Base-by-base conservation (phyloP, 2,329 filamentous ascomycete species). In the Phoma herbarum region DNA sequence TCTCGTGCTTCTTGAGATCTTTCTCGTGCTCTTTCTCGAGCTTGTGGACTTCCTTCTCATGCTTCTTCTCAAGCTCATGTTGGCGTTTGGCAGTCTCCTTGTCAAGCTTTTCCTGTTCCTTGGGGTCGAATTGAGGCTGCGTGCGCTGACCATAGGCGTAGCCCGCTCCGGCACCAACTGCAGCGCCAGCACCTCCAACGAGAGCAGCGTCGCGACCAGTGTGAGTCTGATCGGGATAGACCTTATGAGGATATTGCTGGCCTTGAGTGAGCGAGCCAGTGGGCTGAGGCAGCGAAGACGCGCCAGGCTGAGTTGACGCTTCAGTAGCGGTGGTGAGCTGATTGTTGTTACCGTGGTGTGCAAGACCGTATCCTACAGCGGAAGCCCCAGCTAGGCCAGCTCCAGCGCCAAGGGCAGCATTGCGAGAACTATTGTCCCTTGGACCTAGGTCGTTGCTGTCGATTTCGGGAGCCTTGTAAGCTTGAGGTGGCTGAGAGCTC, bases 121-220 rank as follows among this genome's bases (percentile, higher is more conserved):
- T 60, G 20, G 57, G 47, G 16, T 60, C 57, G 9, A 56, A 56
- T 11, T 56, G 52, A 22, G 52, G 48, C 47, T 60, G 57, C 2
- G 62, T 48, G 16, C 73, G 66, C 44, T 76, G 69, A 8, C 67
- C 68, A 46, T 69, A 61, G 3, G 64, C 70, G 48, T 75, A 71
- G 10, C 66, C 67, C 14, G 67, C 72, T n/a, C 70, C 73, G 12
- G 65, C 63, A 31, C 62, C 28, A 43, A 57, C 64, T 18, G 51
- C 66, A 43, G 61, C 58, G 33, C 61, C 67, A 51, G 60, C 60
- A 25, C 45, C 56, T 23, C 56, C 60, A 11, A 37, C 42, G 14
- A 60, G 43, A 12, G 52, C 52, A 22, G 57, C 52, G 48, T 60
- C 44, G 7, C 57, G 57, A n/a, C 45, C 45, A n/a, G 39, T 35